A percentile compares a stretch with the other conserved stretches of the same genome.
Conservation (phyloP, 75 land plant genomes). For the Cupressus sempervirens region DNA sequence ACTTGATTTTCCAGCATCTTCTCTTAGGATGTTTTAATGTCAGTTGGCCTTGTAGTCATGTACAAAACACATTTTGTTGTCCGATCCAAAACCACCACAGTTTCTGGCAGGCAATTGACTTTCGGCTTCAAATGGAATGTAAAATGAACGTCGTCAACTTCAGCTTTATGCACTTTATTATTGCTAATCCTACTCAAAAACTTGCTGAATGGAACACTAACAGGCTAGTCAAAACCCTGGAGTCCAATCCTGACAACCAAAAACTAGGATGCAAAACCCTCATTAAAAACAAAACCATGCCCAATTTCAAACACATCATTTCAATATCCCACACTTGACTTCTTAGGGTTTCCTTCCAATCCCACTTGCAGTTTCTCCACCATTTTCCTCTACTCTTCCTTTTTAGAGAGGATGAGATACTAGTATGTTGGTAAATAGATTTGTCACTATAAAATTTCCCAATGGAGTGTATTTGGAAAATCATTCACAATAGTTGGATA, state of each 20-base stretch:
- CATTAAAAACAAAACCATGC: constrained; percentile 74
- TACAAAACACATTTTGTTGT: constrained; percentile 67
- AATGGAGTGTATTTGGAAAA: too few species aligned
- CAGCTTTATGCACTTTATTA: constrained; percentile 83
- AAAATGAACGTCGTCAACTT: constrained; percentile 93
- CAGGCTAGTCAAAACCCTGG: constrained; percentile 43
- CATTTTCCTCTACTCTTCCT: constrained; percentile 31
- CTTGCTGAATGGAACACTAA: constrained; percentile 90
- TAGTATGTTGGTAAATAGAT: too few species aligned
- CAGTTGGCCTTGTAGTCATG: constrained; percentile 78
- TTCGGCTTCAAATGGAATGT: constrained; percentile 60
- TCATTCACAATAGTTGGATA: too few species aligned
- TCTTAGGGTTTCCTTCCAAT: constrained; percentile 32
- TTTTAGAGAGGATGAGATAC: not conserved
- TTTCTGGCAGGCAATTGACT: constrained; percentile 10
- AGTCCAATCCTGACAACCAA: constrained; percentile 59
- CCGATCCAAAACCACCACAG: too few species aligned
- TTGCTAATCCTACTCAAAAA: constrained; percentile 65
- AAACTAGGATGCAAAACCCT: constrained; percentile 78
- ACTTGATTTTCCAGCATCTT: constrained; percentile 93
- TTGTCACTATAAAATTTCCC: too few species aligned
- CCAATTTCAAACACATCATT: constrained; percentile 66
- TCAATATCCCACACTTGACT: constrained; percentile 77
- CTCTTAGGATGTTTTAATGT: constrained; percentile 84
- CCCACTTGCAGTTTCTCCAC: constrained; percentile 63